Evolutionary conservation across 192 early-diverging fungal species (phyloP).

Genomic region (Coemansia sp.): DNA sequence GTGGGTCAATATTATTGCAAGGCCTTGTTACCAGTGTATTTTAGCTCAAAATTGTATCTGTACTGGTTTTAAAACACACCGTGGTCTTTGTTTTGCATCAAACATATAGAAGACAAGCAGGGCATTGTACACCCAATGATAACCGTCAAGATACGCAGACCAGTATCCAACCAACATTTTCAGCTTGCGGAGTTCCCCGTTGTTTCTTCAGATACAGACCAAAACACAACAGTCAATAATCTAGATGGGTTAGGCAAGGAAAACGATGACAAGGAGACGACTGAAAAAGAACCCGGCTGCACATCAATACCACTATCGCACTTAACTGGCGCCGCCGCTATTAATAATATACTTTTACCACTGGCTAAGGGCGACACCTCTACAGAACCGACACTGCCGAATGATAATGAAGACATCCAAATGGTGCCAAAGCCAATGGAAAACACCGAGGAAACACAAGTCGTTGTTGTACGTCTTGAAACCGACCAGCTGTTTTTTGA

Average conservation of each 20-base stretch:
- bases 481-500: slow-evolving; percentile 63
- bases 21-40: too few relatives aligned
- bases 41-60: background rate
- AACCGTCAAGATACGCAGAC: slow-evolving; percentile 35
- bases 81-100: background rate
- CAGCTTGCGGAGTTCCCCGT: slow-evolving; percentile 22
- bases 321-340: background rate
- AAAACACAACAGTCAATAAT: background rate
- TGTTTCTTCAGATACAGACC: background rate
- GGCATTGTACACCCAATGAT: slow-evolving; percentile 51
- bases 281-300: background rate
- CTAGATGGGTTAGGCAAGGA: background rate
- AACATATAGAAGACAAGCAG: slow-evolving; percentile 39
- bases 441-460: slow-evolving; percentile 37
- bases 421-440: slow-evolving; percentile 12
- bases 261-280: background rate
- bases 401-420: slow-evolving; percentile 3
- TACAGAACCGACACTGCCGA: background rate
- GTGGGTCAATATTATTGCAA: too few relatives aligned
- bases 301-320: background rate
- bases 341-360: background rate
- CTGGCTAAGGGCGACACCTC: background rate
- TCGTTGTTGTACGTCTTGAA: slow-evolving; percentile 41
- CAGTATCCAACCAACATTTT: background rate
- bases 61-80: background rate